These are phyloP conservation scores for Phytophthora podocarpi DNA, from an alignment of 352 stramenopile species.

Conservation along the genomic window DNA sequence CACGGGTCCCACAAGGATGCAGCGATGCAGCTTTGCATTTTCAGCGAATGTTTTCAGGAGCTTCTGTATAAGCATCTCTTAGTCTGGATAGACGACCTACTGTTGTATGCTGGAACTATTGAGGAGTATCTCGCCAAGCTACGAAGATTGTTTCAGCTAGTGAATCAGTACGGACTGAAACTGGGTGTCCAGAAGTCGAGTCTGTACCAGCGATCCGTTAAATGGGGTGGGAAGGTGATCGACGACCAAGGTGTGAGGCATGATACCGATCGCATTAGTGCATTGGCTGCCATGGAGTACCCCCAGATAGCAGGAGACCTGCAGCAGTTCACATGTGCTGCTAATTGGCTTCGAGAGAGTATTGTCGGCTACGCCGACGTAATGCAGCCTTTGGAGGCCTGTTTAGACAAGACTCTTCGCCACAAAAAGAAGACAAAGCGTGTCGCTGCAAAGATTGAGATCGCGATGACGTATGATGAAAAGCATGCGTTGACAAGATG, in stretches of 20 bases:
- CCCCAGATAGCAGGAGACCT: neutral
- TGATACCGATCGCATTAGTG: neutral
- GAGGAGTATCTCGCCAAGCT: constrained; percentile 30
- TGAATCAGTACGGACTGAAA: constrained; percentile 27
- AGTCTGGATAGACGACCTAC: constrained; percentile 42
- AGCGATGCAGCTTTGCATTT: constrained; percentile 21
- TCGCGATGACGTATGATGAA: neutral
- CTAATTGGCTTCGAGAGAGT: neutral
- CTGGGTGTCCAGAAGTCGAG: constrained; percentile 22
- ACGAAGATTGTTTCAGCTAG: constrained; percentile 24
- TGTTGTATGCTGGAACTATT: constrained; percentile 33
- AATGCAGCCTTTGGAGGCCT: neutral
- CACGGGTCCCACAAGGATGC: constrained; percentile 30
- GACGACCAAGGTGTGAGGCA: neutral
- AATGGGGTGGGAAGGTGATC: neutral
- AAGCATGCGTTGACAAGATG: neutral
- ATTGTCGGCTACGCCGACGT: neutral
- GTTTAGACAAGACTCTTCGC: neutral
- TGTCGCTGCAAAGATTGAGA: neutral
- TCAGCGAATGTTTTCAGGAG: constrained; percentile 3
- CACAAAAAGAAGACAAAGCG: neutral
- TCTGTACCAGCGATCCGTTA: constrained; percentile 16
- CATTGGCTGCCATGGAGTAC: neutral
- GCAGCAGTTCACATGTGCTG: neutral
- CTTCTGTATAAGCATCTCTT: constrained; percentile 29